Evolutionary conservation across 2,329 filamentous ascomycete species (phyloP).

Genomic region (Fusarium austroafricanum): DNA sequence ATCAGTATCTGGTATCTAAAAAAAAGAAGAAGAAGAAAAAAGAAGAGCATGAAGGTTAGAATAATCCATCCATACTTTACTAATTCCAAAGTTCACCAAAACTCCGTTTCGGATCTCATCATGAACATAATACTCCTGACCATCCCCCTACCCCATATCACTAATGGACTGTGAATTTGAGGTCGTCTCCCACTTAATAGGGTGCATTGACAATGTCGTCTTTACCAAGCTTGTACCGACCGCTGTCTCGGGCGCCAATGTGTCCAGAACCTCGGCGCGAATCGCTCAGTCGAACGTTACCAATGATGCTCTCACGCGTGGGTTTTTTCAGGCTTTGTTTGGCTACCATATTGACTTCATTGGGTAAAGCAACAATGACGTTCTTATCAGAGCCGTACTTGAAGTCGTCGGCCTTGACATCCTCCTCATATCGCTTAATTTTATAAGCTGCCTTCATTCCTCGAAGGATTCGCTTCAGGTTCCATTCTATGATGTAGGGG

Average conservation of each 20-base stretch:
- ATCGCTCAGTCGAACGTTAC: constrained; percentile 62
- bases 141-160: neutral
- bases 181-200: constrained; percentile 56
- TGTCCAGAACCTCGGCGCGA: constrained; percentile 63
- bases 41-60: constrained; percentile 23
- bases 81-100: constrained; percentile 39
- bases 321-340: constrained; percentile 87
- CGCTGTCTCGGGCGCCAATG: constrained; percentile 65
- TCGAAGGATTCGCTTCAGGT: constrained; percentile 85
- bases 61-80: constrained; percentile 17
- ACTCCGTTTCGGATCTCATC: constrained; percentile 39
- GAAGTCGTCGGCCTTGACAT: constrained; percentile 99
- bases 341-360: constrained; percentile 98
- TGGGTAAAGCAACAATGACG: constrained; percentile 94
- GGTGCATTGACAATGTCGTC: constrained; percentile 85
- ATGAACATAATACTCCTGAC: constrained; percentile 5
- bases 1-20: constrained; percentile 45
- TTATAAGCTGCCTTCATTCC: constrained; percentile 89
- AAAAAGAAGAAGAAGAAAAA: constrained; percentile 36
- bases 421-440: constrained; percentile 95
- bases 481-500: constrained; percentile 97
- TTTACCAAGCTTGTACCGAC: constrained; percentile 78
- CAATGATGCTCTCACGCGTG: constrained; percentile 91
- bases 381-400: constrained; percentile 97
- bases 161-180: neutral